These are phyloP conservation scores for Stachybotrys echinatus DNA, from an alignment of 2,329 filamentous ascomycete species.

Conservation along the genomic window DNA sequence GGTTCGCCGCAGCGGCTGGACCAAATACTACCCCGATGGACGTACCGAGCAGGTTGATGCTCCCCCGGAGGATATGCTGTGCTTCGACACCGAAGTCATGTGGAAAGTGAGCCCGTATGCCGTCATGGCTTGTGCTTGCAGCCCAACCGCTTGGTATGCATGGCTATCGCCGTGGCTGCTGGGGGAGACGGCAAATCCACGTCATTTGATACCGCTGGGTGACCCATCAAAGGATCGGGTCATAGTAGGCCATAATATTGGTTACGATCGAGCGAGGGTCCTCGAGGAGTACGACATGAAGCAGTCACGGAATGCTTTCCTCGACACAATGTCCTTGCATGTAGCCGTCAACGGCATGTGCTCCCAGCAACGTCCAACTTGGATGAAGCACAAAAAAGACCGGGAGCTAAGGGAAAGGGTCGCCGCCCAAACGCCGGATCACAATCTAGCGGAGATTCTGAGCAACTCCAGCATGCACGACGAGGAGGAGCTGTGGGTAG, in stretches of 20 bases:
- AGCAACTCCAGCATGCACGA: slow-evolving; percentile 68
- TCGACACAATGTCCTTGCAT: slow-evolving; percentile 98
- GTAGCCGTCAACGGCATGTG: slow-evolving; percentile 99
- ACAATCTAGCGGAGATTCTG: slow-evolving; percentile 67
- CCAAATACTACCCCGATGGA: slow-evolving; percentile 78
- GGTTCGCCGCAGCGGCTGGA: slow-evolving; percentile 82
- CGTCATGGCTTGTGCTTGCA: slow-evolving; percentile 93
- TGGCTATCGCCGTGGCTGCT: slow-evolving; percentile 97
- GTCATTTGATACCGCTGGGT: slow-evolving; percentile 83
- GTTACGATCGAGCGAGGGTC: slow-evolving; percentile 86
- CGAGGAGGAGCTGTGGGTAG: slow-evolving; percentile 94
- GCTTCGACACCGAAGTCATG: slow-evolving; percentile 96
- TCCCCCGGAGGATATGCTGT: slow-evolving; percentile 76
- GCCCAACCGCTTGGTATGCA: slow-evolving; percentile 88
- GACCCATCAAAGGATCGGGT: slow-evolving; percentile 68
- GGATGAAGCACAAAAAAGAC: slow-evolving; percentile 95
- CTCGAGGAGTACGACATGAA: slow-evolving; percentile 82
- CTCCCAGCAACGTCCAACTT: slow-evolving; percentile 89
- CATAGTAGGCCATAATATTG: slow-evolving; percentile 90
- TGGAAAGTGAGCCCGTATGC: slow-evolving; percentile 90
- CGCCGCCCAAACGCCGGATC: slow-evolving; percentile 62
- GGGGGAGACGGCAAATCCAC: slow-evolving; percentile 69
- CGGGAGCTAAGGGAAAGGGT: slow-evolving; percentile 78
- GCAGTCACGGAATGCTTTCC: slow-evolving; percentile 78
- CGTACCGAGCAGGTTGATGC: slow-evolving; percentile 63